Evolutionary conservation across 305 asterid species (phyloP).

Genomic region (Rubia peregrina): DNA sequence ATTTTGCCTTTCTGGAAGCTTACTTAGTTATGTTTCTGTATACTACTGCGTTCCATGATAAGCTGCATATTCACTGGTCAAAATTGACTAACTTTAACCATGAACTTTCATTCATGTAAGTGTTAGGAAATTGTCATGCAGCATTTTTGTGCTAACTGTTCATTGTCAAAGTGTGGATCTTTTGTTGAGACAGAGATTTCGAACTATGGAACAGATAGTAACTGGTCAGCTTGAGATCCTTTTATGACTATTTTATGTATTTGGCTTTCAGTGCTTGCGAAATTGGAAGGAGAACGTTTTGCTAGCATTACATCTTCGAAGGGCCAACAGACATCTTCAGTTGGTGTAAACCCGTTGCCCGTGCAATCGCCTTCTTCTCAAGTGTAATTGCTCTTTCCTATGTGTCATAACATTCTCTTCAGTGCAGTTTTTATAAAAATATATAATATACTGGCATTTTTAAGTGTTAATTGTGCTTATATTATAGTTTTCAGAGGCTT

Average conservation of each 20-base stretch:
- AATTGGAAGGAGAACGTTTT: conserved; percentile 40
- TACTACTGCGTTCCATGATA: background rate
- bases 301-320: conserved; percentile 57
- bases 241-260: conserved; percentile 18
- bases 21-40: background rate
- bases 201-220: background rate
- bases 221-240: background rate
- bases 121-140: background rate
- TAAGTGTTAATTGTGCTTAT: conserved; percentile 5
- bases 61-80: background rate
- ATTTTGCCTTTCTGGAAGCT: background rate
- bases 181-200: background rate
- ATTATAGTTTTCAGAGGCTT: background rate
- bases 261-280: conserved; percentile 35
- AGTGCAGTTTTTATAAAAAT: background rate
- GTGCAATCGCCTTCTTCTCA: conserved; percentile 64
- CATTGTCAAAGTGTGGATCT: background rate
- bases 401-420: conserved; percentile 8
- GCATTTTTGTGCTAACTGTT: background rate
- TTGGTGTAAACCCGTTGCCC: conserved; percentile 67
- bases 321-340: conserved; percentile 67
- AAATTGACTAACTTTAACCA: background rate
- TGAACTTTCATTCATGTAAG: background rate
- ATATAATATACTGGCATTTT: background rate
- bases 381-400: conserved; percentile 38